These are phyloP conservation scores for Artemisia tridentata DNA, from an alignment of 129 eudicot species.

Conservation along the genomic window DNA sequence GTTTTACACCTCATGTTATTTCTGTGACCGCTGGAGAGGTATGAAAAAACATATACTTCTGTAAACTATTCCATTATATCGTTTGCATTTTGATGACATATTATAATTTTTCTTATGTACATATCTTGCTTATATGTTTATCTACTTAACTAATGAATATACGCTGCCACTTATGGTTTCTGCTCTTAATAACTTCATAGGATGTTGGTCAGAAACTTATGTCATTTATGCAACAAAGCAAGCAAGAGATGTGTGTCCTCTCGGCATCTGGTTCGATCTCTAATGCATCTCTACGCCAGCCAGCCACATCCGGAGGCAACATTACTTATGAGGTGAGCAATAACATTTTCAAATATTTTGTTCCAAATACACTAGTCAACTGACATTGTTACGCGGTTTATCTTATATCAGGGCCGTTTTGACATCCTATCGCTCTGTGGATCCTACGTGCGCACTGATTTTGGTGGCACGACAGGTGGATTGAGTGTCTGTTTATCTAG, in stretches of 20 bases:
- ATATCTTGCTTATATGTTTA: background rate
- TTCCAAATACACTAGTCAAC: background rate
- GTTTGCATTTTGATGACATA: background rate
- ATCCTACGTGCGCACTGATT: conserved; percentile 59
- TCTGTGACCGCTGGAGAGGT: conserved; percentile 79
- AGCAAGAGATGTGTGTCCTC: conserved; percentile 67
- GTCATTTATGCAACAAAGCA: conserved; percentile 73
- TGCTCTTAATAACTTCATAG: conserved; percentile 18
- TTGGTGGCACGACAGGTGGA: conserved; percentile 75
- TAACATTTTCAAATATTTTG: background rate
- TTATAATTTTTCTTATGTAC: too few relatives aligned
- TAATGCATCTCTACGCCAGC: conserved; percentile 70
- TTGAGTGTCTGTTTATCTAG: conserved; percentile 66
- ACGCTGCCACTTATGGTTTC: conserved; percentile 1
- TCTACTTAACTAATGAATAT: background rate
- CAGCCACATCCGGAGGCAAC: conserved; percentile 71
- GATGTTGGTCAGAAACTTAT: conserved; percentile 71
- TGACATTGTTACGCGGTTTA: conserved; percentile 4
- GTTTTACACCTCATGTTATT: conserved; percentile 64
- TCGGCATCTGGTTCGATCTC: conserved; percentile 87
- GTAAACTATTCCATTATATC: background rate
- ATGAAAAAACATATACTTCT: conserved; percentile 17
- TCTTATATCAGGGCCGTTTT: conserved; percentile 61
- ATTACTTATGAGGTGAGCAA: conserved; percentile 61
- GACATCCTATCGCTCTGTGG: conserved; percentile 74